phyloP scores from a whole-genome alignment of 1,284 basidiomycete species.

The Exobasidium rhododendri region DNA sequence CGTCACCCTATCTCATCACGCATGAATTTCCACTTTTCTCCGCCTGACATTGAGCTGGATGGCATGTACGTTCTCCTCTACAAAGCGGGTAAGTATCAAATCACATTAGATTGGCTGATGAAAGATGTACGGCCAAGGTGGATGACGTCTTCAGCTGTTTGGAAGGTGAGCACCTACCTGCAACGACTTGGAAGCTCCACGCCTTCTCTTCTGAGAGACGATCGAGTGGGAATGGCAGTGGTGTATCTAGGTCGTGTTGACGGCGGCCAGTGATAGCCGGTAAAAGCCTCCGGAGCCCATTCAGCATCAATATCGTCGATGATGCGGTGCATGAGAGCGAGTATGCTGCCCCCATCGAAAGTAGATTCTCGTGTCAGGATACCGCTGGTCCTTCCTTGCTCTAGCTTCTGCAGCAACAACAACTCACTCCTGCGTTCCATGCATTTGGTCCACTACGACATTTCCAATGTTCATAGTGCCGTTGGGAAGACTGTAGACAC shows the following conservation, averaged over 20 bases:
- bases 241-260: neutral
- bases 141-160: no score
- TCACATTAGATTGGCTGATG: no score
- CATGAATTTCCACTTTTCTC: no score
- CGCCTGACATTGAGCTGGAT: no score
- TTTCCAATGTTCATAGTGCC: neutral
- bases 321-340: neutral
- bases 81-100: no score
- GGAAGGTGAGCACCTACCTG: no score
- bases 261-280: neutral
- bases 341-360: no score
- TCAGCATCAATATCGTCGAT: neutral
- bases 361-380: no score
- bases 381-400: no score
- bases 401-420: neutral
- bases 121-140: no score
- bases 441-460: neutral
- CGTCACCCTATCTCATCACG: no score
- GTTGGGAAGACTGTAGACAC: neutral
- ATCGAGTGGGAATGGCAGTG: neutral
- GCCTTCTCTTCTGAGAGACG: neutral
- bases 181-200: neutral
- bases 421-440: neutral
- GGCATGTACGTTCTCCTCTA: no score
- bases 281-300: neutral